Evolutionary conservation across 345 rosid genomes (phyloP).

Genomic region (Noccaea bulbosa): DNA sequence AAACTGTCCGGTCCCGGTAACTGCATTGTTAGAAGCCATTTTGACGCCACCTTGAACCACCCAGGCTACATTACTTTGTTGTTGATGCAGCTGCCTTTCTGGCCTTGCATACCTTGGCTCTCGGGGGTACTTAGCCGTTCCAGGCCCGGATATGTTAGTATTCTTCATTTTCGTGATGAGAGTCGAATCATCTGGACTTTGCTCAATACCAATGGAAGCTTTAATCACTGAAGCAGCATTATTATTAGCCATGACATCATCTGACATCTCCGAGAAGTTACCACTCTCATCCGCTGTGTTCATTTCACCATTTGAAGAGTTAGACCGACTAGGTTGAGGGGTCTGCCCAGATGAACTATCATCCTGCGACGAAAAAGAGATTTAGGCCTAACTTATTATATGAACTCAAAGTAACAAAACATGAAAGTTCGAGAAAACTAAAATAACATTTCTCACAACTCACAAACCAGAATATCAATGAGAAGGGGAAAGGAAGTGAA

Average conservation of each 20-base stretch:
- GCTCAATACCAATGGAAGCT: conserved; percentile 34
- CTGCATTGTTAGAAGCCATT: conserved; percentile 38
- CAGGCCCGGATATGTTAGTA: conserved; percentile 46
- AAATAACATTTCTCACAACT: background rate
- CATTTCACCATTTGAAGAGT: conserved; percentile 48
- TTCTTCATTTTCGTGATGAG: conserved; percentile 47
- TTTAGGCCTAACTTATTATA: conserved; percentile 4
- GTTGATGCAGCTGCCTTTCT: conserved; percentile 44
- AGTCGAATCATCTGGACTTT: conserved; percentile 31
- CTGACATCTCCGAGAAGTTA: conserved; percentile 40
- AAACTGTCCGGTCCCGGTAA: conserved; percentile 45
- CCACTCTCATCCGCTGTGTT: conserved; percentile 43
- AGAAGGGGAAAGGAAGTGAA: conserved; percentile 11
- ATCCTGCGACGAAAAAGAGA: conserved; percentile 47
- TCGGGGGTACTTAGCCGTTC: conserved; percentile 35
- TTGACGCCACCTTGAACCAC: conserved; percentile 45
- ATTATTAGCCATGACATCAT: conserved; percentile 37
- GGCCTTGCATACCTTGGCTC: conserved; percentile 46
- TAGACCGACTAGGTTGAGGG: conserved; percentile 50
- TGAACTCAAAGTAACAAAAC: conserved; percentile 2
- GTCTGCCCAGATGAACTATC: conserved; percentile 45
- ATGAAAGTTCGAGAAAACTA: background rate
- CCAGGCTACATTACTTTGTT: conserved; percentile 46
- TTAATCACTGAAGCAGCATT: conserved; percentile 25
- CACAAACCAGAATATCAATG: conserved; percentile 19